Percentiles rank a stretch among this genome's conserved stretches.
Evolutionary conservation across 176 grass and related monocot species (phyloP).

Genomic region (Raddia distichophylla): DNA sequence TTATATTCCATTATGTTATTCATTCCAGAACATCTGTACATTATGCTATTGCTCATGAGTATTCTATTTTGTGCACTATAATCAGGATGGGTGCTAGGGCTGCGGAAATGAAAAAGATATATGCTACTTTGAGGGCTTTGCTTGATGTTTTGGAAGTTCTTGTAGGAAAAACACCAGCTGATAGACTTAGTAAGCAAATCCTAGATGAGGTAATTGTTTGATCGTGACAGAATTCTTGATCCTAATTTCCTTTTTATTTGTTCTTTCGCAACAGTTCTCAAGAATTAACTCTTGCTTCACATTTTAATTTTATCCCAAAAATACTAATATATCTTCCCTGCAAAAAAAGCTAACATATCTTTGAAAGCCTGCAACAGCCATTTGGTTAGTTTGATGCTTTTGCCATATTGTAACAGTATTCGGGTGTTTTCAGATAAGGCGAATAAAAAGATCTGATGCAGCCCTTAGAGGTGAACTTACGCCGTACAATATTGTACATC

Average conservation of each 20-base stretch:
- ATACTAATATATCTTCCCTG: not conserved
- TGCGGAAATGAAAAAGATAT: slow-evolving; percentile 84
- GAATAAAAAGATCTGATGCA: slow-evolving; percentile 80
- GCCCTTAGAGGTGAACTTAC: slow-evolving; percentile 75
- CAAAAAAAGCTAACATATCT: not conserved
- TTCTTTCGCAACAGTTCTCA: not conserved
- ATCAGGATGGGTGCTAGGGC: slow-evolving; percentile 67
- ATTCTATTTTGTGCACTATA: slow-evolving; percentile 33
- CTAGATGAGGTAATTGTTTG: slow-evolving; percentile 72
- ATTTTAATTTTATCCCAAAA: slow-evolving; percentile 8
- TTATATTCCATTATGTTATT: not conserved
- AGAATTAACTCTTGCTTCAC: not conserved
- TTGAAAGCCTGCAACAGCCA: slow-evolving; percentile 1
- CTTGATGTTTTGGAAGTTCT: slow-evolving; percentile 84
- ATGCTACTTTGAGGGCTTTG: slow-evolving; percentile 83
- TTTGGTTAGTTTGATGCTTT: slow-evolving; percentile 29
- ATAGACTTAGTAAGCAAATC: slow-evolving; percentile 72
- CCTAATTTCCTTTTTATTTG: not conserved
- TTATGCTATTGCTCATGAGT: slow-evolving; percentile 15
- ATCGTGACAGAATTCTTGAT: not conserved
- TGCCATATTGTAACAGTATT: slow-evolving; percentile 19
- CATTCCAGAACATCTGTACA: not conserved
- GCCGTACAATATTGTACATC: slow-evolving; percentile 91
- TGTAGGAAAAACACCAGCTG: slow-evolving; percentile 58
- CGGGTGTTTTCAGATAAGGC: slow-evolving; percentile 57